Base-by-base conservation (phyloP, 2,329 filamentous ascomycete genomes). In the Rhynchosporium graminicola region DNA sequence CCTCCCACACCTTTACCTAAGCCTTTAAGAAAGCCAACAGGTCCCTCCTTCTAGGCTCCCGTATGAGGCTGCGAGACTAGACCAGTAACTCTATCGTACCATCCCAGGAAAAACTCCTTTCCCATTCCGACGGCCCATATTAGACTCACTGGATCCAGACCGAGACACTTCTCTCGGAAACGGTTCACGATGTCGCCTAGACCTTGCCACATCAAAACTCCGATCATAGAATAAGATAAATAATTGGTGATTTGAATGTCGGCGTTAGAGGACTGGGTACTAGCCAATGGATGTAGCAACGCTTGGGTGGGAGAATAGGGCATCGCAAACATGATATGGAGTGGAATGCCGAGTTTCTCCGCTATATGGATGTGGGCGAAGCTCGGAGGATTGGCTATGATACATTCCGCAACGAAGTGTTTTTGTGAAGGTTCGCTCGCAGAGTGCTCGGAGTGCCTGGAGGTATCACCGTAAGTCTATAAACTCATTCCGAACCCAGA, bases 241-340 rank as follows among this genome's bases (percentile, higher is more conserved):
- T 86, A 89, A 65, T 90, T 90, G 0, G 85, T 85, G 47, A 88
- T 79, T 7, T 80, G 82, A 2, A 81, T 77, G 67, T 89, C 87
- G 0, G 85, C 83, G 64, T 87, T 87, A 0, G 84, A 83, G 1
- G 83, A 83, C 63, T 85, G 80, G 52, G 90, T 84, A 64, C 89
- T 88, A 0, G 87, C 87, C 9, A 91, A 77, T 2, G 87, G 87
- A 71, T 91, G 87, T 1, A 87, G 86, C 64, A 90, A 90, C 2
- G 83, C 80, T 69, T 88, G 86, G 0, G 87, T 90, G 1, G 87
- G 84, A 3, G 86, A 86, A 82, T 86, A 91, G 0, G 88, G 87
- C 87, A 91, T 90, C 26, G 92, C 96, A 76, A 96, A 97, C 90
- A 96, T 96, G 75, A 96, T 85, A 69, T 92, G 89, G 8, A 92